Conservation (phyloP, 768 basidiomycete genomes). For the Amanita rubescens region DNA sequence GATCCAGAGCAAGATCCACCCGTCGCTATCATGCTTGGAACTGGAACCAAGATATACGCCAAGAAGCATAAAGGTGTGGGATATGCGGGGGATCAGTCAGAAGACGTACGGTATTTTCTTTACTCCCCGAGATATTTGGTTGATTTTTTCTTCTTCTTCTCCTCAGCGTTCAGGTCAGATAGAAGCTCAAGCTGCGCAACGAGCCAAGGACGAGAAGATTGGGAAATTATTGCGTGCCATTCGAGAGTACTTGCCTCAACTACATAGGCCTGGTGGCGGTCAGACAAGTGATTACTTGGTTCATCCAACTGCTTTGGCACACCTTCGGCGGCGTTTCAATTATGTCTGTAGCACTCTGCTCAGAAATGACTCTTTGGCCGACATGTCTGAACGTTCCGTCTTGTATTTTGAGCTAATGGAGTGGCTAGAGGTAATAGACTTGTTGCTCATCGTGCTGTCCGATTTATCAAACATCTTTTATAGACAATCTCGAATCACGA, state of each 20-base stretch:
- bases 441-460: background rate
- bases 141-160: slow-evolving; percentile 3
- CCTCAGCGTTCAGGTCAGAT: slow-evolving; percentile 75
- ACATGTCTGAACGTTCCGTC: slow-evolving; percentile 84
- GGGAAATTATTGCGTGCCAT: slow-evolving; percentile 61
- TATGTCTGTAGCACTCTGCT: slow-evolving; percentile 79
- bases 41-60: slow-evolving; percentile 29
- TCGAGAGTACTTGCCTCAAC: slow-evolving; percentile 77
- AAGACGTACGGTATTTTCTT: slow-evolving; percentile 58
- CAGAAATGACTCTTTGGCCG: slow-evolving; percentile 86
- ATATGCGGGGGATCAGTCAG: slow-evolving; percentile 76
- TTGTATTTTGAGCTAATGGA: slow-evolving; percentile 87
- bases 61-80: slow-evolving; percentile 76
- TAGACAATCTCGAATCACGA: slow-evolving; percentile 93
- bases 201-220: slow-evolving; percentile 65
- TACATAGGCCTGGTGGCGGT: slow-evolving; percentile 68
- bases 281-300: slow-evolving; percentile 84
- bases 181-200: slow-evolving; percentile 70
- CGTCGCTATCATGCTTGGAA: slow-evolving; percentile 7
- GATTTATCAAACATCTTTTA: slow-evolving; percentile 7
- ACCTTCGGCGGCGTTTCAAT: slow-evolving; percentile 87
- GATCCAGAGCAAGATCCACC: background rate
- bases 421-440: slow-evolving; percentile 74
- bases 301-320: slow-evolving; percentile 88
- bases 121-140: background rate